A percentile compares a stretch with the other conserved stretches of the same genome.
Evolutionary conservation across 2,329 filamentous ascomycete species (phyloP).

Genomic region (Pseudofabraea citricarpa): DNA sequence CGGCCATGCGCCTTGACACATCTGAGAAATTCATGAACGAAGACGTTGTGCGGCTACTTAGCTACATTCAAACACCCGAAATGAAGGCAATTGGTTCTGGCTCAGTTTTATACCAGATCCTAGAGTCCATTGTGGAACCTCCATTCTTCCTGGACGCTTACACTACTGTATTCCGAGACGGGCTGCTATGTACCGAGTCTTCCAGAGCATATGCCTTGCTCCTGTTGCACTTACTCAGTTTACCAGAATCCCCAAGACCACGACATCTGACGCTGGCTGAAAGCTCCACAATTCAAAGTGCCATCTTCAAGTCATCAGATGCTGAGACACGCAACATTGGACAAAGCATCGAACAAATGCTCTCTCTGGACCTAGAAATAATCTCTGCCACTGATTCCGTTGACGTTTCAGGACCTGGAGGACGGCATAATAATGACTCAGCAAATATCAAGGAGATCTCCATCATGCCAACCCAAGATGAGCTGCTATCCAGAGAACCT

Average conservation of each 20-base stretch:
- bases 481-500: slow-evolving; percentile 47
- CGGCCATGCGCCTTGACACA: slow-evolving; percentile 37
- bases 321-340: slow-evolving; percentile 26
- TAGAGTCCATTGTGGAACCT: slow-evolving; percentile 43
- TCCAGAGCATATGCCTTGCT: slow-evolving; percentile 36
- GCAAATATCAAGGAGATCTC: slow-evolving; percentile 54
- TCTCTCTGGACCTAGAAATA: slow-evolving; percentile 18
- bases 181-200: slow-evolving; percentile 23
- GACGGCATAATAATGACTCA: slow-evolving; percentile 71
- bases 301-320: slow-evolving; percentile 14
- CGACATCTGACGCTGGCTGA: slow-evolving; percentile 23
- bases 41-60: slow-evolving; percentile 26
- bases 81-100: slow-evolving; percentile 19
- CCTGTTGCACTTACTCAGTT: slow-evolving; percentile 37
- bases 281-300: slow-evolving; percentile 20
- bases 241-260: slow-evolving; percentile 19
- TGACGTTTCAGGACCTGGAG: slow-evolving; percentile 42
- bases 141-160: slow-evolving; percentile 42
- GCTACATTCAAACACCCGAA: slow-evolving; percentile 26
- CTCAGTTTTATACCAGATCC: slow-evolving; percentile 35
- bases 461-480: slow-evolving; percentile 62
- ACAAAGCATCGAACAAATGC: slow-evolving; percentile 34
- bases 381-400: slow-evolving; percentile 8
- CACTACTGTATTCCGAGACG: slow-evolving; percentile 20
- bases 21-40: slow-evolving; percentile 40